phyloP scores from a whole-genome alignment of 306 rosid species.

The Lathyrus aphaca region DNA sequence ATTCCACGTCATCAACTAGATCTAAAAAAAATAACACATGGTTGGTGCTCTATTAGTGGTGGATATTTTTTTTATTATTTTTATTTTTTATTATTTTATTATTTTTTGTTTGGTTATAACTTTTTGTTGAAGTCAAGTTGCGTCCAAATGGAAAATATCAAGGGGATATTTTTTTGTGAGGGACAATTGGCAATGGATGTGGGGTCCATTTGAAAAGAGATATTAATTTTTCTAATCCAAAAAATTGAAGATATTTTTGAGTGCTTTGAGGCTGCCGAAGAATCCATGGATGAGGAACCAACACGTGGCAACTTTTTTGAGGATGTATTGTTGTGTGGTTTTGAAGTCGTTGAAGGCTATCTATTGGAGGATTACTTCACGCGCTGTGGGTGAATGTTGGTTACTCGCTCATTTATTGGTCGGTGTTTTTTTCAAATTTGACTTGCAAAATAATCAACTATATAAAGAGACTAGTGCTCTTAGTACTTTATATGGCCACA shows the following conservation, averaged over 20 bases:
- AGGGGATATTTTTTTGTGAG: constrained; percentile 45
- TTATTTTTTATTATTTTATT: not conserved
- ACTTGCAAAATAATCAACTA: not conserved
- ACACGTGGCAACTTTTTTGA: constrained; percentile 43
- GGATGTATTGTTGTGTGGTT: constrained; percentile 46
- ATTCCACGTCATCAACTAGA: constrained; percentile 60
- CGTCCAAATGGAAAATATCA: constrained; percentile 39
- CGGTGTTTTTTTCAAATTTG: not conserved
- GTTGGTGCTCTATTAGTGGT: constrained; percentile 56
- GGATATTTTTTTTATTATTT: constrained; percentile 36
- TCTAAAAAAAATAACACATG: constrained; percentile 47
- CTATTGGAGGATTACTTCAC: not conserved
- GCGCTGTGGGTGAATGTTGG: not conserved
- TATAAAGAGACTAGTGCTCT: not conserved
- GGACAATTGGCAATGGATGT: constrained; percentile 25
- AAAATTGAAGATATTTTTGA: constrained; percentile 52
- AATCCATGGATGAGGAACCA: constrained; percentile 31
- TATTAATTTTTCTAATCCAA: constrained; percentile 39
- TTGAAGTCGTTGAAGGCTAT: constrained; percentile 39
- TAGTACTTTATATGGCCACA: too few species aligned
- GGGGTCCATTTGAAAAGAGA: constrained; percentile 29
- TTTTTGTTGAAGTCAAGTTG: not conserved
- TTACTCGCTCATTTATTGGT: constrained; percentile 37
- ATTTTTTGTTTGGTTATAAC: not conserved
- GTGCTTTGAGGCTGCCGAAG: constrained; percentile 33